Conservation (phyloP, 345 rosid species). For the Melastoma malabathricum region DNA sequence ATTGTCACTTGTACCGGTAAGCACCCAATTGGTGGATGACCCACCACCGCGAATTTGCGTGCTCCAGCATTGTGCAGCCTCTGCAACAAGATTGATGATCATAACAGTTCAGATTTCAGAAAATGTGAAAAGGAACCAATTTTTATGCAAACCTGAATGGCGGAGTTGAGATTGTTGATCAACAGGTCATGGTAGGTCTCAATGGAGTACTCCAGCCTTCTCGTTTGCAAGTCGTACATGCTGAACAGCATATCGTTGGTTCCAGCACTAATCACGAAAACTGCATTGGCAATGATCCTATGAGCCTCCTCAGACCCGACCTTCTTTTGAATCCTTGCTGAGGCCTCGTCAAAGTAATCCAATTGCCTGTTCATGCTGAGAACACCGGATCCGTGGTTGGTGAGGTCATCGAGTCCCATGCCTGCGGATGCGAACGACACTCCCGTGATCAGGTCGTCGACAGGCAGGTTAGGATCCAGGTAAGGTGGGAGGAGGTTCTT, state of each 20-base stretch:
- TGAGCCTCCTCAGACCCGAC: slow-evolving; percentile 22
- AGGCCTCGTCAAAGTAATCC: slow-evolving; percentile 18
- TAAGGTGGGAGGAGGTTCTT: slow-evolving; percentile 19
- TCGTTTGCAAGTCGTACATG: slow-evolving; percentile 19
- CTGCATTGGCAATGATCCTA: slow-evolving; percentile 14
- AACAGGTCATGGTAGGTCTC: slow-evolving; percentile 29
- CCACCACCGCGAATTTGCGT: slow-evolving; percentile 25
- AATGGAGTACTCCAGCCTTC: slow-evolving; percentile 16
- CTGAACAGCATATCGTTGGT: slow-evolving; percentile 29
- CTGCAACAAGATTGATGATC: slow-evolving; percentile 2
- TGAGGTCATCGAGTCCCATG: slow-evolving; percentile 16
- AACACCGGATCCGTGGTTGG: not conserved
- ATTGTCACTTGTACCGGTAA: slow-evolving; percentile 35
- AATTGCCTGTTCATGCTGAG: slow-evolving; percentile 21
- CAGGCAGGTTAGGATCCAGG: slow-evolving; percentile 12
- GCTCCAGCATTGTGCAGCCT: slow-evolving; percentile 26
- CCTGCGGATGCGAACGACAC: slow-evolving; percentile 22
- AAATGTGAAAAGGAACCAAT: no score
- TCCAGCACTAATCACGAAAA: slow-evolving; percentile 31
- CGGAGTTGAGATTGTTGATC: slow-evolving; percentile 8
- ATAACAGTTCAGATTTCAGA: not conserved
- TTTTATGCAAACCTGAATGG: slow-evolving; percentile 20
- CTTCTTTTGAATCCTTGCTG: slow-evolving; percentile 13
- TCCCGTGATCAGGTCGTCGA: slow-evolving; percentile 14
- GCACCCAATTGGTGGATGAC: slow-evolving; percentile 49